phyloP scores from a whole-genome alignment of 768 basidiomycete species.

The Termitomyces sp. region DNA sequence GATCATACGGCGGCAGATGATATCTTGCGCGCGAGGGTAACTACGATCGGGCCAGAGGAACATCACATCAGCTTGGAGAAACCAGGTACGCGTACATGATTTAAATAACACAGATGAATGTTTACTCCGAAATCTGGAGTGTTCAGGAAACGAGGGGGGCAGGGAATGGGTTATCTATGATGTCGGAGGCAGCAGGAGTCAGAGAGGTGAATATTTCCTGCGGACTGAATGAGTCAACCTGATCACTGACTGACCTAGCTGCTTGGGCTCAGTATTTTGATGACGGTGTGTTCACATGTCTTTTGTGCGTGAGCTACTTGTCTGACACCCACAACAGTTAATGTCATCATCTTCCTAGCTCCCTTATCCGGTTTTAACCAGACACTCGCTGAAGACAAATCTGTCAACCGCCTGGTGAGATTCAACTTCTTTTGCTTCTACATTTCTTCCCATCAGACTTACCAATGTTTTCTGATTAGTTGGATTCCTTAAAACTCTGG shows the following conservation, averaged over 20 bases:
- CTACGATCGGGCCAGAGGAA: slow-evolving; percentile 64
- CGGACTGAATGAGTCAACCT: background rate
- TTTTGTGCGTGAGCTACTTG: background rate
- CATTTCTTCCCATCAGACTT: background rate
- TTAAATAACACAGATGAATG: background rate
- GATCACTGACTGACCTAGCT: slow-evolving; percentile 28
- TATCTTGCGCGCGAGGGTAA: slow-evolving; percentile 60
- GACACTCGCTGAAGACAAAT: slow-evolving; percentile 54
- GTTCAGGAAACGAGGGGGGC: slow-evolving; percentile 24
- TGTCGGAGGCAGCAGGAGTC: slow-evolving; percentile 56
- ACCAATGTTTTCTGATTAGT: slow-evolving; percentile 25
- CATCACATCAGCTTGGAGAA: slow-evolving; percentile 51
- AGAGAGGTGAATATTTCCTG: slow-evolving; percentile 40
- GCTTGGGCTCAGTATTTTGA: slow-evolving; percentile 72
- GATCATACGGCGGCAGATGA: slow-evolving; percentile 38
- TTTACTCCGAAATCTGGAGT: background rate
- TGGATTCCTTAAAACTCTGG: slow-evolving; percentile 58
- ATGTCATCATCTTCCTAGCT: slow-evolving; percentile 64
- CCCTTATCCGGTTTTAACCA: slow-evolving; percentile 66
- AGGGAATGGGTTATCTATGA: slow-evolving; percentile 65
- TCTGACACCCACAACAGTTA: slow-evolving; percentile 32
- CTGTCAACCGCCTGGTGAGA: slow-evolving; percentile 56
- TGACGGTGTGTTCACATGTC: slow-evolving; percentile 38
- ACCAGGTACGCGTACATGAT: slow-evolving; percentile 20
- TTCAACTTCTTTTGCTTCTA: background rate